Evolutionary conservation across 2,329 filamentous ascomycete species (phyloP).

Genomic region (Microdochium bolleyi): DNA sequence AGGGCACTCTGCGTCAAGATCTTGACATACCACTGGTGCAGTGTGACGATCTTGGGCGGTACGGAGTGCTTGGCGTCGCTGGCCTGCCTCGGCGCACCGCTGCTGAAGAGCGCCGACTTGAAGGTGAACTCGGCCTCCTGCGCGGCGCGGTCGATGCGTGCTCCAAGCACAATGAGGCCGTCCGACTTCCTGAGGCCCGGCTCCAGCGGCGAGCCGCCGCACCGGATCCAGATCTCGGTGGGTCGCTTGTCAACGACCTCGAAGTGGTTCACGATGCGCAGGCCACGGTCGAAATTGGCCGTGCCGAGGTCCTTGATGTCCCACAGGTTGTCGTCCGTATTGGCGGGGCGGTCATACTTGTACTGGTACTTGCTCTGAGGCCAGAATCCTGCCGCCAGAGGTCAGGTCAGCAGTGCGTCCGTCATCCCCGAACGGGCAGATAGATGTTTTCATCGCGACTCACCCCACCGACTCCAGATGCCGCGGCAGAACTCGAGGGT

Average conservation of each 20-base stretch:
- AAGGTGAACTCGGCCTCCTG: conserved; percentile 19
- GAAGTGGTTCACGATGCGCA: conserved; percentile 23
- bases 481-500: conserved; percentile 60
- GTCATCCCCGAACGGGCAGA: background rate
- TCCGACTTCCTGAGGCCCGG: conserved; percentile 18
- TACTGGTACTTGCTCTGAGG: conserved; percentile 19
- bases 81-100: conserved; percentile 11
- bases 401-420: background rate
- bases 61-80: conserved; percentile 10
- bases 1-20: conserved; percentile 16
- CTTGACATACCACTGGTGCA: conserved; percentile 20
- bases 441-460: conserved; percentile 12
- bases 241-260: conserved; percentile 20
- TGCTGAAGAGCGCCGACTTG: conserved; percentile 20
- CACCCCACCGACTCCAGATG: conserved; percentile 59
- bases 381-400: conserved; percentile 34
- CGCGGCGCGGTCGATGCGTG: conserved; percentile 17
- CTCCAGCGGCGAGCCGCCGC: conserved; percentile 18
- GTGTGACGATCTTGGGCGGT: conserved; percentile 14
- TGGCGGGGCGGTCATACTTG: conserved; percentile 19
- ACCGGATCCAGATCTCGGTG: conserved; percentile 19
- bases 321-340: conserved; percentile 21
- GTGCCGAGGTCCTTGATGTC: conserved; percentile 16
- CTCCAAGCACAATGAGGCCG: conserved; percentile 19
- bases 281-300: conserved; percentile 15